Base-by-base conservation (phyloP, 306 rosid genomes). In the Parietaria judaica region DNA sequence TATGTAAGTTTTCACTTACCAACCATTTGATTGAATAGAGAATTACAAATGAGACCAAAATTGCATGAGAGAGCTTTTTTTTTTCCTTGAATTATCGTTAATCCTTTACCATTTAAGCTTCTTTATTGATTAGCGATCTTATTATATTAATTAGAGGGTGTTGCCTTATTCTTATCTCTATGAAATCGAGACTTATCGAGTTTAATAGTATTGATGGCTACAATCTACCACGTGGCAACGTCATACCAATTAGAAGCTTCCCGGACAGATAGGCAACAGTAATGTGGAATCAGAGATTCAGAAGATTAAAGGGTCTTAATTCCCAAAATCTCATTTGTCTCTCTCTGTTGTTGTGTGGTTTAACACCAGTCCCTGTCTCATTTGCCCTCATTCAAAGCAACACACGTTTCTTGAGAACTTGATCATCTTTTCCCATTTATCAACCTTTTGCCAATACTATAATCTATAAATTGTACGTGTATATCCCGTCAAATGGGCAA, bases 251-350 rank as follows among this genome's bases (percentile, higher is more conserved):
- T 2, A 23, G n/a, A 48, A n/a, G 39, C 15, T 60, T 54, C 55
- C 72, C 72, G 3, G 17, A 35, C 11, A 0, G 1, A 45, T 1
- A 15, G 66, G 61, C 60, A 44, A 23, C 31, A 23, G 41, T 38
- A 0, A 43, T 8, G 66, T 12, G 3, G 61, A 60, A 14, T 66
- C 72, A 68, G 36, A 43, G 3, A 51, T n/a, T n/a, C n/a, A n/a
- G n/a, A 23, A 13, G 8, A 48, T 5, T 52, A 17, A 0, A 16
- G 52, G 51, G 6, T 13, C 10, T 14, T 9, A 4, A 38, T 53
- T 63, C 13, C 13, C 3, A 6, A 7, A 23, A 34, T 14, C 0
- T 34, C 35, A 5, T 8, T 3, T 47, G 7, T 23, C 50, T 67
- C 5, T 58, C 31, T 23, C 31, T 23, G 1, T 23, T 23, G 31